Conservation (phyloP, 2,329 filamentous ascomycete genomes). For the Dactylella cylindrospora region DNA sequence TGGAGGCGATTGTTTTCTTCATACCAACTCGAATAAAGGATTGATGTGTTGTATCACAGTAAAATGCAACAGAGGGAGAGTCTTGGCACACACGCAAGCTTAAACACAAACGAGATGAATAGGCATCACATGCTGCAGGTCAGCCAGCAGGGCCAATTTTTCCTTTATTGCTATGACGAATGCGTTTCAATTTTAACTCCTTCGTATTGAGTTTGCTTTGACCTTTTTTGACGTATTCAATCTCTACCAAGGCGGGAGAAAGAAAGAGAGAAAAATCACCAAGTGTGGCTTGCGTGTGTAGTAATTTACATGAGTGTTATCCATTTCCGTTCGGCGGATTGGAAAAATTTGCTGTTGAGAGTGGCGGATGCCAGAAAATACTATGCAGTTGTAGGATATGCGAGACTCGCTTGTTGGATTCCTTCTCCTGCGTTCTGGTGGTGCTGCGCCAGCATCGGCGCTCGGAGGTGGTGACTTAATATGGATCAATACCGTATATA, state of each 20-base stretch:
- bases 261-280: neutral
- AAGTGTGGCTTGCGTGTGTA: neutral
- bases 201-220: too few species aligned
- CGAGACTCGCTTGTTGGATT: neutral
- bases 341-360: neutral
- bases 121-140: slow-evolving; percentile 23
- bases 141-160: neutral
- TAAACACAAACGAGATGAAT: slow-evolving; percentile 5
- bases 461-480: slow-evolving; percentile 21
- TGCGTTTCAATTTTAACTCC: neutral
- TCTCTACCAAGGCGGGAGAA: neutral
- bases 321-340: neutral
- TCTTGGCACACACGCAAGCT: slow-evolving; percentile 41
- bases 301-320: neutral
- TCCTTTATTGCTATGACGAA: neutral
- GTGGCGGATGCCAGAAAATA: slow-evolving; percentile 37
- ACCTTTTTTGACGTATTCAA: neutral
- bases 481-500: slow-evolving; percentile 12
- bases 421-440: neutral
- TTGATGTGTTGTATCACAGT: slow-evolving; percentile 13
- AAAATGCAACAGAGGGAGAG: slow-evolving; percentile 32
- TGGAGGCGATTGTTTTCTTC: too few species aligned
- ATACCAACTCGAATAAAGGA: neutral
- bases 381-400: too few species aligned
- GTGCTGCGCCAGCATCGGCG: slow-evolving; percentile 14